Evolutionary conservation across 805 yeast species (phyloP), one percentile per base, ranked within the genome.

Genomic region (Pichia membranifaciens): DNA sequence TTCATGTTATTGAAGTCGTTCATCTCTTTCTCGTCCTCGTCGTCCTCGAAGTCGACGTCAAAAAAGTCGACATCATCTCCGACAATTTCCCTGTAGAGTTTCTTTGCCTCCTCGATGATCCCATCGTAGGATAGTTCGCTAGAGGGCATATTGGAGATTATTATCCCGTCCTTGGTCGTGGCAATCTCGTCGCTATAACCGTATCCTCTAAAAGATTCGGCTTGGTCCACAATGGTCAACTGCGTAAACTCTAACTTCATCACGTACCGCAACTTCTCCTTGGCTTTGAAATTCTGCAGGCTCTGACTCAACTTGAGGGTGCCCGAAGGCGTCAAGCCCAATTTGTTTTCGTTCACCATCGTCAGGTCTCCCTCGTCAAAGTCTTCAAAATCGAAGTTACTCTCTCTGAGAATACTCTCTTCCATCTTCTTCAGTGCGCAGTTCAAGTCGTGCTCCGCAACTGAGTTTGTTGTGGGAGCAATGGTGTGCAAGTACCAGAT

Each of bases 51-150:
- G 66, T 91, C 98, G 37, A 91, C 87, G 64, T 88, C 96, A 61
- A 91, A 91, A 69, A 93, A 93, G 66, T 91, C 98, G 58, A 91
- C 97, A 61, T 86, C 93, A 2, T 95, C 78, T 9, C 98, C 98
- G 10, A 93, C 95, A 52, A 91, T 82, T 48, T 75, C 73, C 51
- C 79, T 81, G 63, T 87, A 91, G 37, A 91, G 62, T 18, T 78
- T 69, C 60, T 81, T 84, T 6, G 90, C 88, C 51, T 88, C 93
- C 2, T 90, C 81, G 17, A 91, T 78, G 4, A 87, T 78, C 28
- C 96, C 98, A 62, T 91, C 97, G 64, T 89, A 91, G 34, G 96
- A 84, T 28, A 93, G 75, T 60, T 91, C 98, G 7, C 85, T 72
- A 1, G 90, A 81, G 21, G 95, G 95, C 79, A 85, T 78, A 43